Evolutionary conservation across 2,329 filamentous ascomycete genomes (phyloP).

Genomic region (Fusarium agapanthi): DNA sequence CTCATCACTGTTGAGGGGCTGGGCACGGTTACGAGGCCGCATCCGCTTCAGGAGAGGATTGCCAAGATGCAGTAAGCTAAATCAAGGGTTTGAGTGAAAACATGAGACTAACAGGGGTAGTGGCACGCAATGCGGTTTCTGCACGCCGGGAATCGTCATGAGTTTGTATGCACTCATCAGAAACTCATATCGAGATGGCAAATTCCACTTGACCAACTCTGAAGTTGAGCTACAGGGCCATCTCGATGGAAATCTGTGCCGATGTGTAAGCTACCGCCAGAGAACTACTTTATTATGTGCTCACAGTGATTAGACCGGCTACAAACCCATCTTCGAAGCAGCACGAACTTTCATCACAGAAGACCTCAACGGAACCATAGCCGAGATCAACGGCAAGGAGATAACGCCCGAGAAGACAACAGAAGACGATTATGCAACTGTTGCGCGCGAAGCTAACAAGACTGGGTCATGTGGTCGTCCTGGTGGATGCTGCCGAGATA

Average conservation of each 20-base stretch:
- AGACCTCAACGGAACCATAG: background rate
- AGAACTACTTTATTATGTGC: accelerated
- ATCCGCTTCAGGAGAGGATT: background rate
- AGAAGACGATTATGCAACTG: background rate
- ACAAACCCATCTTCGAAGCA: conserved; percentile 2
- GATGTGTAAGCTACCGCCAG: background rate
- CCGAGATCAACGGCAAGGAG: background rate
- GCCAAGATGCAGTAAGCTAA: background rate
- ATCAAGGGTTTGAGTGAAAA: accelerated
- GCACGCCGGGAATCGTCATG: background rate
- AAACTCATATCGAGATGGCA: background rate
- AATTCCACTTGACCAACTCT: background rate
- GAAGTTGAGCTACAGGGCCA: background rate
- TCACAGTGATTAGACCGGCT: background rate
- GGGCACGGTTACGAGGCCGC: background rate
- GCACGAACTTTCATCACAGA: background rate
- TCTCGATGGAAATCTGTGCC: background rate
- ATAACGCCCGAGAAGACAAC: background rate
- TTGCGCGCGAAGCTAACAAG: background rate
- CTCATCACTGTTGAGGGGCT: background rate
- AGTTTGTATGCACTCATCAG: background rate
- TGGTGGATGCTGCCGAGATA: background rate
- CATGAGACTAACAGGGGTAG: background rate
- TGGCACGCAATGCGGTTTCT: background rate
- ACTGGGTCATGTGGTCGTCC: background rate